These are phyloP conservation scores for Podila minutissima DNA, from an alignment of 192 early-diverging fungal genomes.

Conservation along the genomic window DNA sequence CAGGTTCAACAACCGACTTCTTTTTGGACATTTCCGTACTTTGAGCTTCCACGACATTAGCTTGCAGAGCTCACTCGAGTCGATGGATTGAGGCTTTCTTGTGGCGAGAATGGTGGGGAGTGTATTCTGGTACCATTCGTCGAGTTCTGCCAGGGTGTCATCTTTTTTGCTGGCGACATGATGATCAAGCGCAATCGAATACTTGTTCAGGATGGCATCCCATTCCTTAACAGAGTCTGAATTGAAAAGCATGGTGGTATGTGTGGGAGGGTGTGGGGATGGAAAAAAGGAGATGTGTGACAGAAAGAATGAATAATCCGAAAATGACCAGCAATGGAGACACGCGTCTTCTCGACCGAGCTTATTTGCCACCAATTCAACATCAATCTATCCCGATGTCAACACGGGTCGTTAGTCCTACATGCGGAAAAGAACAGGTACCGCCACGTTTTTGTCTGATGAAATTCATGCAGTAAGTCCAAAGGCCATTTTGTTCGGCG, in stretches of 20 bases:
- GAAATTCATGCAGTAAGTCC: too few species aligned
- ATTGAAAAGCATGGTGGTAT: constrained; percentile 16
- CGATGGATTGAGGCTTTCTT: constrained; percentile 14
- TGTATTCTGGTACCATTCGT: constrained; percentile 34
- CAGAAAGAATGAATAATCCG: too few species aligned
- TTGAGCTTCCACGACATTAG: constrained; percentile 51
- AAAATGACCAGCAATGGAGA: too few species aligned
- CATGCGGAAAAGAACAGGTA: too few species aligned
- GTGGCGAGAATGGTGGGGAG: constrained; percentile 12
- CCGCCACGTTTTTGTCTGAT: too few species aligned
- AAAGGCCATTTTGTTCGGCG: too few species aligned
- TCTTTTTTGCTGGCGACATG: constrained; percentile 40
- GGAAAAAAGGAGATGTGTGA: too few species aligned
- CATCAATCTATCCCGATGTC: too few species aligned
- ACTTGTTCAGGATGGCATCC: constrained; percentile 22
- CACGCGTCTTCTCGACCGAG: too few species aligned
- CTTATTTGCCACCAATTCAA: too few species aligned
- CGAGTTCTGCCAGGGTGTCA: constrained; percentile 21
- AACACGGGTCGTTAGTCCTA: too few species aligned
- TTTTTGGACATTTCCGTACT: background rate
- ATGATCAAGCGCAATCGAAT: constrained; percentile 24
- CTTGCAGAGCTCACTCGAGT: constrained; percentile 26
- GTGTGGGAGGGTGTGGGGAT: too few species aligned
- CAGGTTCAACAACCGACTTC: background rate
- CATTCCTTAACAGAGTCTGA: constrained; percentile 17